Conservation (phyloP, 164 flowering plant genomes). For the Aristolochia fimbriata region DNA sequence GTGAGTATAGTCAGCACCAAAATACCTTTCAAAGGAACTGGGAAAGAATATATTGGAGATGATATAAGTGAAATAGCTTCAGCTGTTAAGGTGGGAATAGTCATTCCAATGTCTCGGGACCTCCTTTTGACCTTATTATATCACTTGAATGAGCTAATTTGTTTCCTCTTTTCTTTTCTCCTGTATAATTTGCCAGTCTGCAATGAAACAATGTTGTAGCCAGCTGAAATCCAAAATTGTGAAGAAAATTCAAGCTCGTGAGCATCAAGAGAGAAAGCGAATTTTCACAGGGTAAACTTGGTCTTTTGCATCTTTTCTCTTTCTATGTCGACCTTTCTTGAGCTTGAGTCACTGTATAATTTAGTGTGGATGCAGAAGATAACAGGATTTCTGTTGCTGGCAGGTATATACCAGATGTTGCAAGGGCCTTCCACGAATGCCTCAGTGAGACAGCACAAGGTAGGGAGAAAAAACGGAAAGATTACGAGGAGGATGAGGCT, state of each 20-base stretch:
- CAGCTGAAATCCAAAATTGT: constrained; percentile 89
- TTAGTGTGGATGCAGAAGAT: too few relatives aligned
- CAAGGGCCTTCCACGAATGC: constrained; percentile 57
- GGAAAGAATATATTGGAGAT: constrained; percentile 98
- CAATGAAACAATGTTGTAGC: constrained; percentile 83
- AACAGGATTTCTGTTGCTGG: neutral
- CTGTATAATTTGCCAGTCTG: constrained; percentile 31
- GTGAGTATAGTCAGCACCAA: constrained; percentile 98
- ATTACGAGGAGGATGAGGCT: constrained; percentile 43
- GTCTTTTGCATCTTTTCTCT: neutral
- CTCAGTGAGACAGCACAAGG: constrained; percentile 48
- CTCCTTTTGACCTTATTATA: neutral
- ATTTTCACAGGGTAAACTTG: constrained; percentile 57
- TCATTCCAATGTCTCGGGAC: neutral
- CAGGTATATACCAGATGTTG: constrained; percentile 81
- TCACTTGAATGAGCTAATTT: constrained; percentile 12
- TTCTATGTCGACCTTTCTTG: neutral
- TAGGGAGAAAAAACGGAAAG: constrained; percentile 33
- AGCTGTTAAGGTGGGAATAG: constrained; percentile 70
- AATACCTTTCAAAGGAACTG: constrained; percentile 97
- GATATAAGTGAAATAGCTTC: constrained; percentile 90
- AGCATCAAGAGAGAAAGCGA: constrained; percentile 91
- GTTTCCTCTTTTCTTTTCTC: neutral
- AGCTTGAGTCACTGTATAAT: too few relatives aligned
- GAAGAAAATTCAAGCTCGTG: constrained; percentile 90